These are phyloP conservation scores for Tephrocybe rancida DNA, from an alignment of 768 basidiomycete species.

Conservation along the genomic window DNA sequence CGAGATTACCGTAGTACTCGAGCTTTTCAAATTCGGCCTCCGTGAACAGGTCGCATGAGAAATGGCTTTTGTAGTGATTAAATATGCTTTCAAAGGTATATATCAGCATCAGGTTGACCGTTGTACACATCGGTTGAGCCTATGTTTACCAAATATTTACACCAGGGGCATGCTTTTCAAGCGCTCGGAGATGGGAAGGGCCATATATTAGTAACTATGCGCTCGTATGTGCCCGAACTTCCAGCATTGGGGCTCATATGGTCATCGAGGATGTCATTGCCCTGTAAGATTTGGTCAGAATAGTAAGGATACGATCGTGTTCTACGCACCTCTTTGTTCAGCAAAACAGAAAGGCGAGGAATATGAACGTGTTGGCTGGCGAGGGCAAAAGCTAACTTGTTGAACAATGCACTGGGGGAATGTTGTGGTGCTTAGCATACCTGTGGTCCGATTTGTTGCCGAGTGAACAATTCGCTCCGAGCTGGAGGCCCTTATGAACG, in stretches of 20 bases:
- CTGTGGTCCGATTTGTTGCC: constrained; percentile 74
- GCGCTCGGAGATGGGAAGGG: constrained; percentile 53
- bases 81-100: constrained; percentile 82
- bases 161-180: constrained; percentile 66
- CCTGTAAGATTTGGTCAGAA: too few species aligned
- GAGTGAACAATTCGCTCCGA: constrained; percentile 64
- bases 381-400: constrained; percentile 61
- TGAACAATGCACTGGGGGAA: not conserved
- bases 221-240: constrained; percentile 40
- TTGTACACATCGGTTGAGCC: constrained; percentile 52
- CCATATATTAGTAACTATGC: constrained; percentile 63
- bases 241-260: constrained; percentile 63
- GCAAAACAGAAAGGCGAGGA: constrained; percentile 55
- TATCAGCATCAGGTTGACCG: constrained; percentile 69
- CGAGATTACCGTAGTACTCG: constrained; percentile 73
- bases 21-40: constrained; percentile 62
- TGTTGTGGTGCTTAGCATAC: constrained; percentile 35
- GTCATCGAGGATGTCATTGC: constrained; percentile 71
- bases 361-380: constrained; percentile 49
- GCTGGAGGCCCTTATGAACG: constrained; percentile 51
- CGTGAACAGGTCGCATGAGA: constrained; percentile 77
- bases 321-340: constrained; percentile 53
- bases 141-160: too few species aligned
- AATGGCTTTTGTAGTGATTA: constrained; percentile 52
- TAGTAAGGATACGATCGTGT: too few species aligned